Evolutionary conservation across 73 alveolate genomes (phyloP).

Genomic region (Tetrahymena malaccensis): DNA sequence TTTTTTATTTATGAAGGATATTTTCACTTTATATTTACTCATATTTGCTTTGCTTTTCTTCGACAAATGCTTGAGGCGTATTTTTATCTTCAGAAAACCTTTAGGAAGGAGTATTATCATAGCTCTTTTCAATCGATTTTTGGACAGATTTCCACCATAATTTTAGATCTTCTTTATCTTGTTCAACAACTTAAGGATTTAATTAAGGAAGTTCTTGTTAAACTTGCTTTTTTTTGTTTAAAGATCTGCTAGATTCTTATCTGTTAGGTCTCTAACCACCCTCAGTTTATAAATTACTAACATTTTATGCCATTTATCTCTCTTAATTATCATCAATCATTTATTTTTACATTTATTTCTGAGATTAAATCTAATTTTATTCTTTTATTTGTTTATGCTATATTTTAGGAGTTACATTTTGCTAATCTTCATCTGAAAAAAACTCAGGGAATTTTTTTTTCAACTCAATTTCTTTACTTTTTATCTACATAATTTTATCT

Average conservation of each 20-base stretch:
- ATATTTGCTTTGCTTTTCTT: background rate
- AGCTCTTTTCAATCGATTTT: background rate
- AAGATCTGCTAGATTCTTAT: background rate
- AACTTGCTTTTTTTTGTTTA: background rate
- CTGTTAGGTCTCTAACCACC: background rate
- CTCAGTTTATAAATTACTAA: background rate
- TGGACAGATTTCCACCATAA: background rate
- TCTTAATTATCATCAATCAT: background rate
- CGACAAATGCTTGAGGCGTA: background rate
- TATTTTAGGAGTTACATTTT: background rate
- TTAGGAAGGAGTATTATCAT: background rate
- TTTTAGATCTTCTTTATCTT: background rate
- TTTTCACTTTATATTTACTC: background rate
- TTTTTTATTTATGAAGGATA: too few species aligned
- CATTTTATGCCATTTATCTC: background rate
- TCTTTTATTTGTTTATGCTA: background rate
- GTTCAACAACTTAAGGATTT: background rate
- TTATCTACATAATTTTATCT: background rate
- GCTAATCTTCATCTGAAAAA: background rate
- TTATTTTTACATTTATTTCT: background rate
- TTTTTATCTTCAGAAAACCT: background rate
- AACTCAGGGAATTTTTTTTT: background rate
- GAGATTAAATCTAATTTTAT: background rate
- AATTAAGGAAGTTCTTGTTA: background rate
- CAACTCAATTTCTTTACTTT: background rate